Evolutionary conservation across 139 green algal species (phyloP).

Genomic region (Chlamydomonas eustigma): DNA sequence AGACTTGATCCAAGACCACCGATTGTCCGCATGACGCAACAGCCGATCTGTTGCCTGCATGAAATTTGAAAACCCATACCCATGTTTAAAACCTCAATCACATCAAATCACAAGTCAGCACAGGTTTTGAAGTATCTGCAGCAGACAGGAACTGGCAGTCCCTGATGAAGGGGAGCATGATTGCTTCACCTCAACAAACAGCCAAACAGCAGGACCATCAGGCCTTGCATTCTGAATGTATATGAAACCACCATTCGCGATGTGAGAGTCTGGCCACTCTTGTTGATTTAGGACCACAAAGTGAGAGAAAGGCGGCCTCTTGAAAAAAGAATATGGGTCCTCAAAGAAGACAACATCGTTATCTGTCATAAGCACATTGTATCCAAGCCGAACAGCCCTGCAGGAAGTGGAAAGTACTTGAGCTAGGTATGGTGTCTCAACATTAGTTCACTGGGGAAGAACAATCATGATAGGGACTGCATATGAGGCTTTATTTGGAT

Average conservation of each 20-base stretch:
- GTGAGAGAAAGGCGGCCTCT: slow-evolving; percentile 18
- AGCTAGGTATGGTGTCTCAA: too few species aligned
- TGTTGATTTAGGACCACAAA: slow-evolving; percentile 1
- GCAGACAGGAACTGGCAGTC: neutral
- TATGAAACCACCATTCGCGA: neutral
- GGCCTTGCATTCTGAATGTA: slow-evolving; percentile 7
- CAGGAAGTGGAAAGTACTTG: too few species aligned
- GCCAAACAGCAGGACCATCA: neutral
- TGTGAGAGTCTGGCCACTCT: neutral
- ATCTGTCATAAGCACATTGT: slow-evolving; percentile 21
- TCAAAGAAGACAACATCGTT: slow-evolving; percentile 17
- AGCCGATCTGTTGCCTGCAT: neutral
- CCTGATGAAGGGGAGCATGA: neutral
- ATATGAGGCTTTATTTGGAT: too few species aligned
- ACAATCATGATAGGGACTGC: too few species aligned
- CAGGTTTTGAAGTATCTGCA: neutral
- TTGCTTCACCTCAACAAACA: neutral
- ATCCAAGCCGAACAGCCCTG: slow-evolving; percentile 12
- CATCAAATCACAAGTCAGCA: neutral
- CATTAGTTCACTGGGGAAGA: too few species aligned
- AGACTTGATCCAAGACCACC: neutral
- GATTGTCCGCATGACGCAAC: neutral
- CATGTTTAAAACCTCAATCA: too few species aligned
- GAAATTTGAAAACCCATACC: too few species aligned
- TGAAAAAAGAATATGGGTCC: slow-evolving; percentile 22